Evolutionary conservation across 202 grass and related monocot genomes (phyloP).

Genomic region (Panicum virgatum): DNA sequence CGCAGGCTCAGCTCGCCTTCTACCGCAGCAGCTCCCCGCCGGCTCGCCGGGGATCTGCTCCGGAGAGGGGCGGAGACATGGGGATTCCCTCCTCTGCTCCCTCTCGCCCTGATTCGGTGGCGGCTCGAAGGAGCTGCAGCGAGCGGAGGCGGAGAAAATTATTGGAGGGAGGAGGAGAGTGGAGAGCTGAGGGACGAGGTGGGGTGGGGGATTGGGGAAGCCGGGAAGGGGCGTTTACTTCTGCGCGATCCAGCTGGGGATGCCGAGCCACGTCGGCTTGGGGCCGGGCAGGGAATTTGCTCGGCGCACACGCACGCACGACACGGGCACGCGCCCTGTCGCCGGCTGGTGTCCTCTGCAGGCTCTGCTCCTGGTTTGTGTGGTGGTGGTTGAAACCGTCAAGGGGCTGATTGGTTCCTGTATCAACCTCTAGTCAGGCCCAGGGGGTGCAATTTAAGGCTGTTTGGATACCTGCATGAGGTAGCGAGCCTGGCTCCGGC

Average conservation of each 20-base stretch:
- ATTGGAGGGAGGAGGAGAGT: conserved; percentile 46
- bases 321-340: conserved; percentile 10
- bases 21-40: not conserved
- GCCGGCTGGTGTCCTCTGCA: not conserved
- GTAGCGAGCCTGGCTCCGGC: too few species aligned
- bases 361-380: not conserved
- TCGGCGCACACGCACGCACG: conserved; percentile 24
- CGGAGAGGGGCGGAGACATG: conserved; percentile 31
- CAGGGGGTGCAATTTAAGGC: too few species aligned
- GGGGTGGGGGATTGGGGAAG: conserved; percentile 31
- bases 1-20: not conserved
- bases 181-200: not conserved
- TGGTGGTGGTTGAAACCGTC: not conserved
- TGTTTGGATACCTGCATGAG: too few species aligned
- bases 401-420: too few species aligned
- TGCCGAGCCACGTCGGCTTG: conserved; percentile 48
- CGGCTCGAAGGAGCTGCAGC: conserved; percentile 12
- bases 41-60: conserved; percentile 37
- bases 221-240: conserved; percentile 30
- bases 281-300: conserved; percentile 19
- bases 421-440: too few species aligned
- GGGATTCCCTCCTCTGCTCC: not conserved
- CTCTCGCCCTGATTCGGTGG: conserved; percentile 1
- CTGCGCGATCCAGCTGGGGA: conserved; percentile 50
- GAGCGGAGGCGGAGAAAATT: conserved; percentile 32